Conservation (phyloP, 306 rosid species). For the Glycine tomentella region DNA sequence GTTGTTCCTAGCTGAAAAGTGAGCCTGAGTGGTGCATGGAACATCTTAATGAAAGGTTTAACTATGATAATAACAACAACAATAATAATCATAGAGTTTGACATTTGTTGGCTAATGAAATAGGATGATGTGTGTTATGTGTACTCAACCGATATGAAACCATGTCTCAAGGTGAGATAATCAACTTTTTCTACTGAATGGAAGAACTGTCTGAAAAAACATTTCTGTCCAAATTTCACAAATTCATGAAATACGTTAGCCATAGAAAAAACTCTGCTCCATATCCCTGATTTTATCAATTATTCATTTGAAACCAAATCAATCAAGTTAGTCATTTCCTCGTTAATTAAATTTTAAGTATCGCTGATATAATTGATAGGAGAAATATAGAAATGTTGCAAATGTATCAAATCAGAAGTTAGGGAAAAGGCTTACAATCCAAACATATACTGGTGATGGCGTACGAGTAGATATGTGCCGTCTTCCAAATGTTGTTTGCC, state of each 20-base stretch:
- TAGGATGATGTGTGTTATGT: neutral
- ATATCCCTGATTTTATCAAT: neutral
- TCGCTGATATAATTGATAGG: neutral
- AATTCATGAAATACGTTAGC: neutral
- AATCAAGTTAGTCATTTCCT: neutral
- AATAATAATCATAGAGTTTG: neutral
- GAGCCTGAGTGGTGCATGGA: conserved; percentile 9
- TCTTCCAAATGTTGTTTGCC: conserved; percentile 36
- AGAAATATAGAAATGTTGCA: neutral
- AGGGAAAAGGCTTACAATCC: conserved; percentile 10
- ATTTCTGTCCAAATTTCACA: conserved; percentile 35
- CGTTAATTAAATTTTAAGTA: neutral
- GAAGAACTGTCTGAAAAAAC: conserved; percentile 39
- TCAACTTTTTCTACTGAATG: conserved; percentile 34
- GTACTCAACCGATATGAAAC: conserved; percentile 35
- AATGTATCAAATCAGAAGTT: neutral
- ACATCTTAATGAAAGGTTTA: conserved; percentile 9
- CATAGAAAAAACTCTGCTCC: neutral
- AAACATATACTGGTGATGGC: conserved; percentile 9
- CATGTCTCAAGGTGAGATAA: conserved; percentile 39
- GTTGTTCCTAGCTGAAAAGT: conserved; percentile 38
- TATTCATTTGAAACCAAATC: conserved; percentile 5
- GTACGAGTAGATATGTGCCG: conserved; percentile 23
- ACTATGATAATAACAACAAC: neutral
- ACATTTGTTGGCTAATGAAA: neutral